These are phyloP conservation scores for Eragrostis curvula DNA, from an alignment of 176 grass and related monocot genomes.

Conservation along the genomic window DNA sequence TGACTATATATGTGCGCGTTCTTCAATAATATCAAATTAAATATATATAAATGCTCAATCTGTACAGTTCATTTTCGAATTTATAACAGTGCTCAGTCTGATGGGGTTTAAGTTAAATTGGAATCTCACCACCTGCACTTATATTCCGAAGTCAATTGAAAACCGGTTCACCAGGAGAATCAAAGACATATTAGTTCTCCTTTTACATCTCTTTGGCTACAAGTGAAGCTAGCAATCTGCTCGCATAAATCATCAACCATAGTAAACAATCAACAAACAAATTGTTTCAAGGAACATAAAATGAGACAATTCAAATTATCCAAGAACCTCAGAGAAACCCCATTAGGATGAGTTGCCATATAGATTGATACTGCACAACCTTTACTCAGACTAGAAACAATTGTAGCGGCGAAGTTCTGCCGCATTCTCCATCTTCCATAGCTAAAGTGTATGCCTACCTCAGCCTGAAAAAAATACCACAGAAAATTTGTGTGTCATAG, in stretches of 20 bases:
- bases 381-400: not conserved
- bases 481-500: not conserved
- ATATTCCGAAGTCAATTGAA: constrained; percentile 22
- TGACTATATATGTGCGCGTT: not conserved
- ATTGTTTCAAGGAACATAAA: too few relatives aligned
- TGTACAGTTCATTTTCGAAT: too few relatives aligned
- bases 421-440: not conserved
- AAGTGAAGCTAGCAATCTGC: not conserved
- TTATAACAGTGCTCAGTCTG: constrained; percentile 1
- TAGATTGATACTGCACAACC: not conserved
- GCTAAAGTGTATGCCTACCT: not conserved
- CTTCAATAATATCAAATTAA: too few relatives aligned
- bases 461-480: constrained; percentile 27
- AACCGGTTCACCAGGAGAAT: not conserved
- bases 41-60: too few relatives aligned
- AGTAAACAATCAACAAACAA: not conserved
- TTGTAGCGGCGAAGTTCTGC: constrained; percentile 5
- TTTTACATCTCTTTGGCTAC: not conserved
- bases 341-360: not conserved
- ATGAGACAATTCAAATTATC: not conserved
- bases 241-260: not conserved
- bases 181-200: not conserved
- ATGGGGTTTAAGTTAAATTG: constrained; percentile 7
- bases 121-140: not conserved
- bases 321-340: not conserved